Evolutionary conservation across 148 eudicot genomes (phyloP), one percentile per base, ranked within the genome.

Genomic region (Suaeda aralocaspica): DNA sequence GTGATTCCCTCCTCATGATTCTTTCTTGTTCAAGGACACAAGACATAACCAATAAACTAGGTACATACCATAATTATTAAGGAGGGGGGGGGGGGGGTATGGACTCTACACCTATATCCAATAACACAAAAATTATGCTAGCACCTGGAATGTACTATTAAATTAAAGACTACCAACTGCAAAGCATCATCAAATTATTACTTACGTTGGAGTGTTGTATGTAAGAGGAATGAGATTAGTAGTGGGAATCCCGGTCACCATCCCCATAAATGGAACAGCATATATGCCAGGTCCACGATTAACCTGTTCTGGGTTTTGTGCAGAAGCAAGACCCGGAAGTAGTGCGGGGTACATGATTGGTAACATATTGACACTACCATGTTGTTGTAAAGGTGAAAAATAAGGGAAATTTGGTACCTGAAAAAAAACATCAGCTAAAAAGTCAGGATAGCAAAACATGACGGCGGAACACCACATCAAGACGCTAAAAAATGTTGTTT

Each of bases 201-300:
- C 94, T 95, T 78, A 95, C 99, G 89, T 86, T 36, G 97, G 97
- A 64, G 83, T 62, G 48, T 77, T 86, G 83, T 95, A 95, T 64
- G 93, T 95, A 36, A 95, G 87, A 74, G 99, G 99, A 70, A 95
- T 86, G 34, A 95, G 92, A 75, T 88, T 75, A 77, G 85, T 86
- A 48, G 88, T 75, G 65, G 94, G 86, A 82, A 82, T 74, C 64
- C 92, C 97, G 69, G 87, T 76, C 71, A 81, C 41, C 4, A 81
- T 82, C 64, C 90, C 96, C 82, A 72, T 76, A 39, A 63, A 81
- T 0, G 97, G 93, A 57, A 95, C 93, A 66, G 97, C 96, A 86
- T 95, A 95, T 74, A 95, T 76, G 56, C 99, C 99, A 5, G 92
- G 87, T 71, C 99, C 97, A 71, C 79, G 90, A 65, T 85, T 84